These are phyloP conservation scores for Ormosia semicastrata DNA, from an alignment of 306 rosid species.

Conservation along the genomic window DNA sequence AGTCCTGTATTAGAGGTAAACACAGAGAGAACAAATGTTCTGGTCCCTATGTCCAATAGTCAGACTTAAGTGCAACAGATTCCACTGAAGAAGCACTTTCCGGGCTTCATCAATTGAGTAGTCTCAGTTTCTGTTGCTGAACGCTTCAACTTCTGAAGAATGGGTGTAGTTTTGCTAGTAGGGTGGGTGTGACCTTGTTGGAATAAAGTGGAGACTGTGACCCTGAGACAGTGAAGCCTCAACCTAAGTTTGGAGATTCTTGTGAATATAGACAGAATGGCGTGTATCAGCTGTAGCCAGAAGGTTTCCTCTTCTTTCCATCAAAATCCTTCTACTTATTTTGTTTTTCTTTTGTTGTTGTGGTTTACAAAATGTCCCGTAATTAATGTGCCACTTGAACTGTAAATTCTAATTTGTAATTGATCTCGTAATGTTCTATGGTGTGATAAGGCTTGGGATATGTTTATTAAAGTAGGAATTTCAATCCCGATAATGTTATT, in stretches of 20 bases:
- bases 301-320: not conserved
- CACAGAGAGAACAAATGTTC: not conserved
- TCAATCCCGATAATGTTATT: too few relatives aligned
- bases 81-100: not conserved
- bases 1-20: not conserved
- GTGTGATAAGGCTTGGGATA: too few relatives aligned
- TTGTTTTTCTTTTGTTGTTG: not conserved
- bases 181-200: too few relatives aligned
- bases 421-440: not conserved
- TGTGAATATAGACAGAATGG: not conserved
- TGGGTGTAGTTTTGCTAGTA: too few relatives aligned
- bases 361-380: too few relatives aligned
- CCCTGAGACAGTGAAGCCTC: too few relatives aligned
- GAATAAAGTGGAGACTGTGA: too few relatives aligned
- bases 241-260: not conserved
- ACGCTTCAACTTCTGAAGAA: not conserved
- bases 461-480: too few relatives aligned
- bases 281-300: not conserved
- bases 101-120: too few relatives aligned
- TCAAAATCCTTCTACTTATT: not conserved
- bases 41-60: not conserved
- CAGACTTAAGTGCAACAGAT: not conserved
- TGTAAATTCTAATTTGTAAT: not conserved
- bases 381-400: not conserved
- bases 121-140: not conserved